Percentiles rank a stretch among this genome's conserved stretches.
These are phyloP conservation scores for Phalaenopsis aphrodite DNA, from an alignment of 106 monocot species.

Conservation along the genomic window DNA sequence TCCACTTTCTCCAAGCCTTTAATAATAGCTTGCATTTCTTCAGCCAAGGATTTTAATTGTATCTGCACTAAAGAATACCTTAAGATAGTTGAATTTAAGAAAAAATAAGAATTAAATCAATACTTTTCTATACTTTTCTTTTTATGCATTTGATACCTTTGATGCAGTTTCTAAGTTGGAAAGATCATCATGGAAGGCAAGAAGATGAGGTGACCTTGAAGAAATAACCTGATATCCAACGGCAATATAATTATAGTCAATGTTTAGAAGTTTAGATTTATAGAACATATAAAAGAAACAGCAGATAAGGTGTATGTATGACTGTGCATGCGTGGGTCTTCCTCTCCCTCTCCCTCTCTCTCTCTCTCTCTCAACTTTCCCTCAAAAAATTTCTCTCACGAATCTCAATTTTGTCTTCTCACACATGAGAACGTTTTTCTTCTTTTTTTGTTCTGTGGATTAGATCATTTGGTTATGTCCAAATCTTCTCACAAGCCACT, in stretches of 20 bases:
- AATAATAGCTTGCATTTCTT: constrained; percentile 97
- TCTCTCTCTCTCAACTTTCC: too few species aligned
- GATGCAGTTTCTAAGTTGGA: constrained; percentile 79
- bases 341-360: too few species aligned
- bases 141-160: constrained; percentile 39
- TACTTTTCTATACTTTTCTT: neutral
- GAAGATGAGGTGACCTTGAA: constrained; percentile 63
- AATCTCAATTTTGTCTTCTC: too few species aligned
- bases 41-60: constrained; percentile 82
- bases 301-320: neutral
- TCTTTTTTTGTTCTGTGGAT: too few species aligned
- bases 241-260: neutral
- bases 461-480: too few species aligned
- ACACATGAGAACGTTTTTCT: too few species aligned
- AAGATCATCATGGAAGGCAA: constrained; percentile 79
- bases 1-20: constrained; percentile 92
- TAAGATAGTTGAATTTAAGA: neutral
- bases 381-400: too few species aligned
- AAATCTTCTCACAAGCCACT: too few species aligned
- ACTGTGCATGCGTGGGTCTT: too few species aligned
- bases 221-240: constrained; percentile 63
- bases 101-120: neutral
- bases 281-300: neutral
- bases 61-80: constrained; percentile 28
- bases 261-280: neutral